These are phyloP conservation scores for Salix caprea DNA, from an alignment of 345 rosid genomes.

Conservation along the genomic window DNA sequence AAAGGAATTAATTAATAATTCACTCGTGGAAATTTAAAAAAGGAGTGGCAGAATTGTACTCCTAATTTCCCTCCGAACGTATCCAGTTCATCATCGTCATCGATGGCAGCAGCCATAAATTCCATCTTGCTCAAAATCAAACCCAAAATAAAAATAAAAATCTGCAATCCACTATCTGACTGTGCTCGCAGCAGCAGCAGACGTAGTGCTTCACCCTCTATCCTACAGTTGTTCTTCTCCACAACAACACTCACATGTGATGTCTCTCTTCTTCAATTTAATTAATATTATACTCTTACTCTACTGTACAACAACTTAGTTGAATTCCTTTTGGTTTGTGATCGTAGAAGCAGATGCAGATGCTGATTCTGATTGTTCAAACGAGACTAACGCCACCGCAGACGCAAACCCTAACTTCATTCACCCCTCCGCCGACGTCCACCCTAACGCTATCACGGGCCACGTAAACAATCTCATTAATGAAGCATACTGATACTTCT, in stretches of 20 bases:
- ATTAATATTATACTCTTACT: background rate
- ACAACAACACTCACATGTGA: conserved; percentile 33
- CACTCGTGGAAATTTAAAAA: no score
- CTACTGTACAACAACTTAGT: background rate
- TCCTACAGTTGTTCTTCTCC: conserved; percentile 34
- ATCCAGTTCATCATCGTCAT: no score
- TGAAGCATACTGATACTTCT: no score
- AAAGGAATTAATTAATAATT: no score
- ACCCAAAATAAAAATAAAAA: conserved; percentile 20
- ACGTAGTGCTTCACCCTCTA: conserved; percentile 2
- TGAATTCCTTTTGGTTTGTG: background rate
- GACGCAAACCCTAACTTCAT: conserved; percentile 27
- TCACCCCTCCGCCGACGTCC: conserved; percentile 71
- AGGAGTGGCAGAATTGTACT: no score
- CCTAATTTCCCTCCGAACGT: no score
- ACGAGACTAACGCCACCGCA: conserved; percentile 11
- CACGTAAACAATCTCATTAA: conserved; percentile 32
- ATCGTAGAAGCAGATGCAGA: conserved; percentile 25
- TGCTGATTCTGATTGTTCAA: background rate
- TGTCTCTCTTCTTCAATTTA: background rate
- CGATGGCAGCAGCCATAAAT: no score
- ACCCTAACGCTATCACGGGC: conserved; percentile 74
- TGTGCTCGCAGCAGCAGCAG: conserved; percentile 13
- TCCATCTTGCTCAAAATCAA: background rate
- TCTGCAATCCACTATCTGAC: conserved; percentile 26